Conservation (phyloP, 768 basidiomycete species). For the Rubroboletus pulcherrimus region DNA sequence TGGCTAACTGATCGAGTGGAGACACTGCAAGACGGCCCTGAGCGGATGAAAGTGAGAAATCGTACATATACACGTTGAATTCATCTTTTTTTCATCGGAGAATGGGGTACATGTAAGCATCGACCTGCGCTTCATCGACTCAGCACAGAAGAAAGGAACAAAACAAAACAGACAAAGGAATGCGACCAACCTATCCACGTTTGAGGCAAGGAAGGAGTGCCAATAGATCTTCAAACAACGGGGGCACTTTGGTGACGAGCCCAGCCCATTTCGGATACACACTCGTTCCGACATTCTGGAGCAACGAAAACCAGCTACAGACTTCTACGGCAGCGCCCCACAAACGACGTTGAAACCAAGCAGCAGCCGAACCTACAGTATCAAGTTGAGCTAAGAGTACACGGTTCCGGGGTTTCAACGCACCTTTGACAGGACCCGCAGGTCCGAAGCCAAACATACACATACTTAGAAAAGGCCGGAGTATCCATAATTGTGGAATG, state of each 20-base stretch:
- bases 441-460: slow-evolving; percentile 13
- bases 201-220: not conserved
- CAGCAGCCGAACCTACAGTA: slow-evolving; percentile 10
- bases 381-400: not conserved
- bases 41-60: no score
- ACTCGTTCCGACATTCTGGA: slow-evolving; percentile 17
- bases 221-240: not conserved
- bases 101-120: not conserved
- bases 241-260: not conserved
- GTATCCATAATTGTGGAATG: slow-evolving; percentile 14
- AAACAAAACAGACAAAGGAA: not conserved
- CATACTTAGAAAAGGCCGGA: slow-evolving; percentile 5
- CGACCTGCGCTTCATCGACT: not conserved
- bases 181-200: not conserved
- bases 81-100: not conserved
- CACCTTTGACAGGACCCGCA: slow-evolving; percentile 5
- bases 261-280: slow-evolving; percentile 5
- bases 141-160: not conserved
- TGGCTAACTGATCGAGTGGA: no score
- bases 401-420: not conserved
- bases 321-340: slow-evolving; percentile 3
- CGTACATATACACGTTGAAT: no score
- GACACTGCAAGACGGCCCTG: no score
- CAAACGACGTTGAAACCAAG: slow-evolving; percentile 5
- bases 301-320: slow-evolving; percentile 10